A percentile compares a stretch with the other conserved stretches of the same genome.
phyloP scores from a whole-genome alignment of 192 early-diverging fungal genomes.

The Coemansia reversa region DNA sequence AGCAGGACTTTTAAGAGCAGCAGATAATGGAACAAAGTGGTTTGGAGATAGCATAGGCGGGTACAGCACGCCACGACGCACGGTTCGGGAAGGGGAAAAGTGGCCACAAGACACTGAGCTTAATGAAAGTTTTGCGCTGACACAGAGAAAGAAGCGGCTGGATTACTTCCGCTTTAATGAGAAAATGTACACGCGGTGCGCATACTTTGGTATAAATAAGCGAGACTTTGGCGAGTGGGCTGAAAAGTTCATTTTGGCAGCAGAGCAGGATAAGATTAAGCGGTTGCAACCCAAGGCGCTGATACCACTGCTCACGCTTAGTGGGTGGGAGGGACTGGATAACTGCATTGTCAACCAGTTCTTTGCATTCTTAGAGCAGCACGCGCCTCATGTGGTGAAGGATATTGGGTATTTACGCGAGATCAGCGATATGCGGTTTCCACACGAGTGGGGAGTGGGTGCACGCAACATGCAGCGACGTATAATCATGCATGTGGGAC shows the following conservation, averaged over 20 bases:
- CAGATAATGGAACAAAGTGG: not conserved
- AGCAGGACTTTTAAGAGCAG: not conserved
- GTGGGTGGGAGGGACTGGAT: slow-evolving; percentile 19
- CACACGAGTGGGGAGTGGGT: slow-evolving; percentile 74
- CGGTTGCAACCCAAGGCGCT: slow-evolving; percentile 25
- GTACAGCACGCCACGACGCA: not conserved
- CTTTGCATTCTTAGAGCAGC: slow-evolving; percentile 49
- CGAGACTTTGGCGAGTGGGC: slow-evolving; percentile 31
- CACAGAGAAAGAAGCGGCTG: slow-evolving; percentile 13
- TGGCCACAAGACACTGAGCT: slow-evolving; percentile 44
- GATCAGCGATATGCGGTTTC: slow-evolving; percentile 74
- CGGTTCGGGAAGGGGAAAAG: not conserved
- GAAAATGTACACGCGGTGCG: slow-evolving; percentile 26
- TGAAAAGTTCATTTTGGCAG: slow-evolving; percentile 23
- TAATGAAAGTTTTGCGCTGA: slow-evolving; percentile 30
- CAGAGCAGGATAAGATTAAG: slow-evolving; percentile 18
- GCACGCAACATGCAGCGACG: slow-evolving; percentile 75
- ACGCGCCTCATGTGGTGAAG: slow-evolving; percentile 44
- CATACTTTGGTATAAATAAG: slow-evolving; percentile 39
- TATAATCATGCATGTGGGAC: slow-evolving; percentile 92
- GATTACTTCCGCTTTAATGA: slow-evolving; percentile 8
- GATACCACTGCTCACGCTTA: slow-evolving; percentile 23
- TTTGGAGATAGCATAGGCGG: not conserved
- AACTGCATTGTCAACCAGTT: slow-evolving; percentile 42
- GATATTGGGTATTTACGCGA: slow-evolving; percentile 56